Percentiles rank a stretch among this genome's conserved stretches.
Evolutionary conservation across 208 protist genomes (phyloP).

Genomic region (Blechomonas ayalai): DNA sequence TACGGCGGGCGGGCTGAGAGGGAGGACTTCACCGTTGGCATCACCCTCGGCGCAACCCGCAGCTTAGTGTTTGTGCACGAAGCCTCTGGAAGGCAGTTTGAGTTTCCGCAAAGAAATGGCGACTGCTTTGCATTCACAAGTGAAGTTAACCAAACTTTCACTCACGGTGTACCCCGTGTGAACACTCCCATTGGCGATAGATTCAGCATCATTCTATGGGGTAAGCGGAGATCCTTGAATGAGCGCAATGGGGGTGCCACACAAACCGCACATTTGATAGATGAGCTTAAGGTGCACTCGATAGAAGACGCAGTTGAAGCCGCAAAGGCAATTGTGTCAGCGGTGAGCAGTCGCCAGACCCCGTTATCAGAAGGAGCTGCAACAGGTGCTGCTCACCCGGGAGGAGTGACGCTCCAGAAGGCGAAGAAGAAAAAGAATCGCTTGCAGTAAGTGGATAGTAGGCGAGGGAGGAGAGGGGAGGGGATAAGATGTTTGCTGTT

Average conservation of each 20-base stretch:
- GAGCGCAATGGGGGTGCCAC: conserved; percentile 74
- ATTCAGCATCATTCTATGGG: conserved; percentile 91
- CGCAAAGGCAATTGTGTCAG: conserved; percentile 55
- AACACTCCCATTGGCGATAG: conserved; percentile 55
- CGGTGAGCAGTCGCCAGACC: conserved; percentile 2
- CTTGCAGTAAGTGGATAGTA: conserved; percentile 39
- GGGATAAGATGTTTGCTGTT: too few species aligned
- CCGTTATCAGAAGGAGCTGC: neutral
- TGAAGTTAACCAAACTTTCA: conserved; percentile 84
- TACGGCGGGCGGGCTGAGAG: conserved; percentile 59
- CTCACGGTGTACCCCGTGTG: conserved; percentile 86
- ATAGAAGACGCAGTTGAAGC: conserved; percentile 60
- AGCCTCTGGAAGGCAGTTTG: conserved; percentile 74
- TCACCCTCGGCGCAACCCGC: conserved; percentile 81
- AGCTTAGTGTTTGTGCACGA: conserved; percentile 87
- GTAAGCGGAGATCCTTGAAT: conserved; percentile 59
- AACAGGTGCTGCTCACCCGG: neutral
- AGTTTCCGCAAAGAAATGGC: conserved; percentile 87
- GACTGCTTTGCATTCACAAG: conserved; percentile 91
- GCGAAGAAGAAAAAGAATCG: conserved; percentile 74
- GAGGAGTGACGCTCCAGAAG: neutral
- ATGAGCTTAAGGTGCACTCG: conserved; percentile 25
- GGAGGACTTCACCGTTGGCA: conserved; percentile 90
- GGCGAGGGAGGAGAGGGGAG: too few species aligned
- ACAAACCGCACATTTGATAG: neutral